Percentiles rank a stretch among this genome's conserved stretches.
phyloP scores from a whole-genome alignment of 2,329 filamentous ascomycete genomes.

The Uncinocarpus reesii region DNA sequence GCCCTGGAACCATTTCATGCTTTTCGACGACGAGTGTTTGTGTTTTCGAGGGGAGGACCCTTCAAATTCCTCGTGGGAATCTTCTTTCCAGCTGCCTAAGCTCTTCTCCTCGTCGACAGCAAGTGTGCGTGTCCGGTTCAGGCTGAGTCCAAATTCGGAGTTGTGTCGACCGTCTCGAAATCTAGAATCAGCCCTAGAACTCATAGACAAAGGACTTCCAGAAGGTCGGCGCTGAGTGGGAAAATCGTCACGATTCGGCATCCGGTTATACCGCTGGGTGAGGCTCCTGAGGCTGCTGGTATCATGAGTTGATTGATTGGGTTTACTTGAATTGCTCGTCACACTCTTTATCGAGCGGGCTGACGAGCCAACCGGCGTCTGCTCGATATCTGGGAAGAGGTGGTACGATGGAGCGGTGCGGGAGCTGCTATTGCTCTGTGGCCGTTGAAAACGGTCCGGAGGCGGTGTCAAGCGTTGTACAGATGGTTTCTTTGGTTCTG shows the following conservation, averaged over 20 bases:
- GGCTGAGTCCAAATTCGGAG: neutral
- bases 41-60: neutral
- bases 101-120: neutral
- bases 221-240: conserved; percentile 6
- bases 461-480: conserved; percentile 6
- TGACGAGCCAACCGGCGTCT: neutral
- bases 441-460: neutral
- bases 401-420: neutral
- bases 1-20: conserved; percentile 17
- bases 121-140: neutral
- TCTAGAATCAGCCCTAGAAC: neutral
- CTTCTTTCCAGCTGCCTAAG: neutral
- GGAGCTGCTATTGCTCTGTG: neutral
- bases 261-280: conserved; percentile 12
- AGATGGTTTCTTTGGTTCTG: conserved; percentile 2
- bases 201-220: neutral
- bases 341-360: conserved; percentile 17
- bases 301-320: conserved; percentile 14
- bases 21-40: conserved; percentile 13
- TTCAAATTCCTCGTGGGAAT: neutral
- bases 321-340: conserved; percentile 17
- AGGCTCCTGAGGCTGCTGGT: conserved; percentile 12
- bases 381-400: neutral
- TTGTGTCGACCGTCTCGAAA: neutral
- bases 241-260: neutral